Conservation (phyloP, 2,329 filamentous ascomycete genomes). For the Phaeosphaeriaceae sp. region DNA sequence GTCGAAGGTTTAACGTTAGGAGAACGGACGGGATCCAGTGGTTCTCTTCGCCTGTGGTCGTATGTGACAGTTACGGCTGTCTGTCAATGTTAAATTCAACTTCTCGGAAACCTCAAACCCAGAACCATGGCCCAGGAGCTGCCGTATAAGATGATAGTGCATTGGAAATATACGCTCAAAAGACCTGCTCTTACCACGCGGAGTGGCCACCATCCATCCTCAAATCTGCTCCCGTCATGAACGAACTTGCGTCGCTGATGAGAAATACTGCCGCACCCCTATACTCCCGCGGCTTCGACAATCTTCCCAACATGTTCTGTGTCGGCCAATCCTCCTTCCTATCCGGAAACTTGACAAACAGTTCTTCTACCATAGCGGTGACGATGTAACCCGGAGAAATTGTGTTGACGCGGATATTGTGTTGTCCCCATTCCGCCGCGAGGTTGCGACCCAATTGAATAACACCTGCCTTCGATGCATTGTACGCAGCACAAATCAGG, state of each 20-base stretch:
- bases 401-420: constrained; percentile 80
- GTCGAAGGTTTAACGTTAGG: too few species aligned
- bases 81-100: too few species aligned
- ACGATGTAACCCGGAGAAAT: constrained; percentile 82
- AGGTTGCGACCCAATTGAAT: constrained; percentile 74
- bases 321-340: constrained; percentile 71
- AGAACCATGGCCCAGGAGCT: too few species aligned
- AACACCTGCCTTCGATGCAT: constrained; percentile 76
- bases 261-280: constrained; percentile 48
- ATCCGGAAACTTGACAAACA: constrained; percentile 79
- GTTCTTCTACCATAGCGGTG: constrained; percentile 80
- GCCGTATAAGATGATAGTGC: too few species aligned
- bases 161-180: too few species aligned
- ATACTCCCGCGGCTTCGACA: constrained; percentile 46
- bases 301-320: constrained; percentile 77
- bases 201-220: constrained; percentile 49
- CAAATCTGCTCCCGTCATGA: constrained; percentile 50
- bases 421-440: constrained; percentile 73
- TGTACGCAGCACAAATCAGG: constrained; percentile 72
- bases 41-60: too few species aligned
- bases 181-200: constrained; percentile 37
- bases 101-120: too few species aligned
- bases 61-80: too few species aligned
- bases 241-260: constrained; percentile 49
- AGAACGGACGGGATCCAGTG: too few species aligned